Evolutionary conservation across 345 rosid species (phyloP), one percentile per base, ranked within the genome.

Genomic region (Reutealis trisperma): DNA sequence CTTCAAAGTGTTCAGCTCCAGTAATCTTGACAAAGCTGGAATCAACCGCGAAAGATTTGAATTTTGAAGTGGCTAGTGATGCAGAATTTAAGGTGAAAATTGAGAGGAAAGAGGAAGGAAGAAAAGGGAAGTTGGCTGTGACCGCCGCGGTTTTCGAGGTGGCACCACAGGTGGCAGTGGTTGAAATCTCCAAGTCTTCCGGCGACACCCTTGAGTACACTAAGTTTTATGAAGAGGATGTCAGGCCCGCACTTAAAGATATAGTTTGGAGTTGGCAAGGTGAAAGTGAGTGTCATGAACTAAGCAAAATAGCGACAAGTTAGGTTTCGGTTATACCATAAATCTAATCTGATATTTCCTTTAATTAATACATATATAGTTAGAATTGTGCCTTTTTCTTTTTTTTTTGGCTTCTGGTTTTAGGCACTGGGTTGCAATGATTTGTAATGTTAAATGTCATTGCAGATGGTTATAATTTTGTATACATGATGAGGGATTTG

Each of bases 261-360:
- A 83, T 85, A 9, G 88, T 87, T 11, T 87, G 90, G 90, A 73
- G 76, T 58, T 87, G 90, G 90, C 87, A 87, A 80, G 90, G 76
- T 6, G 76, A 73, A 44, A 60, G 6, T 6, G 63, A 24, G 8
- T 2, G 16, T 30, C 42, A 70, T 1, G 15, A 52, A 52, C 0
- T 18, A 54, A 9, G 49, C 30, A 15, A 66, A n/a, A 24, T 21
- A 21, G 52, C 15, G n/a, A 4, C 18, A 42, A 66, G 18, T 66
- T 66, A 9, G 45, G 70, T 0, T 66, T 27, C 14, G 8, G 5
- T 54, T 18, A 18, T 3, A 45, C 18, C 0, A 12, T 1, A 13
- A 47, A 2, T 42, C 32, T 66, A 66, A n/a, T 66, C 18, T 8
- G 11, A 47, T 1, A 47, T 8, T 47, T 37, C 6, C 41, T 37